These are phyloP conservation scores for Cladosporium cucumerinum DNA, from an alignment of 2,329 filamentous ascomycete genomes.

Conservation along the genomic window DNA sequence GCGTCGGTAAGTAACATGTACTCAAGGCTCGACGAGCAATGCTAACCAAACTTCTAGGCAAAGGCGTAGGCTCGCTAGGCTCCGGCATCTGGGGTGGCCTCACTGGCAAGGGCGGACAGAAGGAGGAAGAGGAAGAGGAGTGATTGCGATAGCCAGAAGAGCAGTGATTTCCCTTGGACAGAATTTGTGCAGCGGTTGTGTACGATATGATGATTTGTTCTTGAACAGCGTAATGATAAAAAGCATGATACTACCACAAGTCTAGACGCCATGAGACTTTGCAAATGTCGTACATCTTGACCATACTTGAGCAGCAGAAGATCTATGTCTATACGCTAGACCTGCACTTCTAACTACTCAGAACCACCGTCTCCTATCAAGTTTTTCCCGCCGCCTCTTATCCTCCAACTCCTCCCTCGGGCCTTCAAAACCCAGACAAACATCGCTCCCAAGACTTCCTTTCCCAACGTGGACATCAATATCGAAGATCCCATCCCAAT, in stretches of 20 bases:
- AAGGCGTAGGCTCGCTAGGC: constrained; percentile 30
- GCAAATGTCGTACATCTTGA: neutral
- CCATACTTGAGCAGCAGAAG: neutral
- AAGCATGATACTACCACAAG: neutral
- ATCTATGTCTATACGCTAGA: neutral
- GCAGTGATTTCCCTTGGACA: constrained; percentile 4
- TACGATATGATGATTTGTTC: neutral
- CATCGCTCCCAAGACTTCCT: constrained; percentile 30
- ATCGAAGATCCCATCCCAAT: constrained; percentile 43
- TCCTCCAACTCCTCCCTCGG: constrained; percentile 45
- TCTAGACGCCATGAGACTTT: no score
- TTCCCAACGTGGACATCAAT: constrained; percentile 43
- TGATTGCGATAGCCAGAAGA: constrained; percentile 6
- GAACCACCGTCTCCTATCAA: constrained; percentile 45
- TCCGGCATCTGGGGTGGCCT: constrained; percentile 33
- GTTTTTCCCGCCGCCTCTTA: constrained; percentile 41
- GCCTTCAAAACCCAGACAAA: constrained; percentile 41
- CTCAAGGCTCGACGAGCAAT: neutral
- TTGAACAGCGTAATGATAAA: constrained; percentile 3
- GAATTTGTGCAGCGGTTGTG: neutral
- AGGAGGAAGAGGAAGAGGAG: constrained; percentile 18
- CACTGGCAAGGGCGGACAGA: constrained; percentile 25
- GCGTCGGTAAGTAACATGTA: constrained; percentile 29
- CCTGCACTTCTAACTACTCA: constrained; percentile 21
- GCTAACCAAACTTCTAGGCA: constrained; percentile 18